phyloP scores from a whole-genome alignment of 768 basidiomycete species.

The Psilocybe cubensis region DNA sequence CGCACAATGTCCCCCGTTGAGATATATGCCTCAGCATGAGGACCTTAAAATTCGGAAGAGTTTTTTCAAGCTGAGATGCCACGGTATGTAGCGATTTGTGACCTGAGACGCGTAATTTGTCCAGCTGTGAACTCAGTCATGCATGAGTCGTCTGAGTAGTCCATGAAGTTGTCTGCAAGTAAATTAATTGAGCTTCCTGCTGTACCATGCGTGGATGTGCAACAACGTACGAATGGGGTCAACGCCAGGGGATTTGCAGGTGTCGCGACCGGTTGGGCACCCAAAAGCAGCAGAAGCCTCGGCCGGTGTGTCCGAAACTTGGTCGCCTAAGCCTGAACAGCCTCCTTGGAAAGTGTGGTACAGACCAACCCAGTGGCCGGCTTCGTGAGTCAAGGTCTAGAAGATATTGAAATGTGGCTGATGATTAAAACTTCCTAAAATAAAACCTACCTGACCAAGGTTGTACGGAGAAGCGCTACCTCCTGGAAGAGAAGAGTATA shows the following conservation, averaged over 20 bases:
- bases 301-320: constrained; percentile 49
- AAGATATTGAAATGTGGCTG: background rate
- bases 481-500: constrained; percentile 45
- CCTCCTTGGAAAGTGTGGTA: constrained; percentile 64
- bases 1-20: no score
- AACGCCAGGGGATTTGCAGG: constrained; percentile 42
- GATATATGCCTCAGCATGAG: no score
- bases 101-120: constrained; percentile 42
- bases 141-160: constrained; percentile 54
- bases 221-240: constrained; percentile 45
- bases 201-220: background rate
- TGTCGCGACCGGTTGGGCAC: constrained; percentile 41
- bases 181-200: background rate
- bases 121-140: constrained; percentile 53
- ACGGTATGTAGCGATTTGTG: constrained; percentile 49
- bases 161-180: constrained; percentile 54
- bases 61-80: constrained; percentile 24
- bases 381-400: constrained; percentile 56
- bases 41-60: background rate
- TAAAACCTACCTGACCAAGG: constrained; percentile 36
- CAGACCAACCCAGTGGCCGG: constrained; percentile 64
- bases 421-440: background rate
- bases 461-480: constrained; percentile 47
- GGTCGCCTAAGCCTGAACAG: constrained; percentile 43
- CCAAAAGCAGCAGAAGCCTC: constrained; percentile 46